Base-by-base conservation (phyloP, 1,284 basidiomycete species). In the Cryptococcus sp. region DNA sequence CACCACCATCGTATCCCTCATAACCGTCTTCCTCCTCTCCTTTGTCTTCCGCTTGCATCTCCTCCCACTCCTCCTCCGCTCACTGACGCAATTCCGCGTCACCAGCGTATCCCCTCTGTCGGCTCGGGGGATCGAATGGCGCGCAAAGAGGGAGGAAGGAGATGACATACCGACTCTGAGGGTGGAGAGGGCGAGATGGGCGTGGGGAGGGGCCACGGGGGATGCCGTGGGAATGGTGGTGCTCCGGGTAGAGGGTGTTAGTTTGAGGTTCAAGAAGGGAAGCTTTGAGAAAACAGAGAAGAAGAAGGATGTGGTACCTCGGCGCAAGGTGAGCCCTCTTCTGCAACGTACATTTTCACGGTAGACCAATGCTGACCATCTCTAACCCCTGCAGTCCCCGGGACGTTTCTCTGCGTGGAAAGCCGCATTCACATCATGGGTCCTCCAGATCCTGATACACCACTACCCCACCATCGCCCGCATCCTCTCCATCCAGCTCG, bases 111-210 rank as follows among this genome's bases (percentile, higher is more conserved):
- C 63, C 9, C 54, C 62, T 4, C 38, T 63, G 23, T 62, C 63
- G 1, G 60, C 60, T 3, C 58, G 66, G n/a, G 72, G 68, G 4
- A 24, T 76, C 35, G 73, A 75, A 62, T 75, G 72, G 71, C 54
- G 66, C n/a, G 56, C 61, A 15, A 40, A 56, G 39, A 20, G 40
- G 13, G 51, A 62, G 47, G 55, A 38, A 21, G 28, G 18, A 4
- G 52, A 58, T 5, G 46, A 62, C 2, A 52, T 63, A 13, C 67
- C 70, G 7, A 70, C 65, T 1, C 36, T 73, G 0, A 56, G 68
- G 46, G 51, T 74, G 9, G 72, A 75, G 54, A 52, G 63, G 15
- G 61, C 64, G 2, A 58, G 61, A 38, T 75, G 67, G 71, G 59
- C 62, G 12, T 68, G 64, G 66, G 70, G 70, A 5, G 68, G 70